Percentiles rank a stretch among this genome's conserved stretches.
These are phyloP conservation scores for Alternaria rosae DNA, from an alignment of 2,329 filamentous ascomycete species.

Conservation along the genomic window DNA sequence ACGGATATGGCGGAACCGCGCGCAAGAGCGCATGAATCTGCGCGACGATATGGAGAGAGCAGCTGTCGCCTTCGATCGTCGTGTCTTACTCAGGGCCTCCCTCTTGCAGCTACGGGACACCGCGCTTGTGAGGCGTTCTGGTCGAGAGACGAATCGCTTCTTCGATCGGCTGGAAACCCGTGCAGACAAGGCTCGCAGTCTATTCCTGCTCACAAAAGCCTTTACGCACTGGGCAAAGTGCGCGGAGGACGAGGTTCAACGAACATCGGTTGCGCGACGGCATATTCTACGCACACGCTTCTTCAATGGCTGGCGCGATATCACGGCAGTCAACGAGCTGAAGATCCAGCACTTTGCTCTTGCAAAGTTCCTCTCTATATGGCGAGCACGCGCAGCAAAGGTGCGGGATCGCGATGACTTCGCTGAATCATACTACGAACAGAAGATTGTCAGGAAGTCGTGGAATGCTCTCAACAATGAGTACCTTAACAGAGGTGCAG, in stretches of 20 bases:
- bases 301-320: constrained; percentile 73
- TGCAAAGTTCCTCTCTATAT: constrained; percentile 63
- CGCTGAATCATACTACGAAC: constrained; percentile 41
- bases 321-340: constrained; percentile 67
- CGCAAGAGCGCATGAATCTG: constrained; percentile 24
- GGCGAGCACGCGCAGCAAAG: constrained; percentile 55
- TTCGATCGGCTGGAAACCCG: constrained; percentile 65
- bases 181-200: constrained; percentile 69
- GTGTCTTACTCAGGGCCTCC: constrained; percentile 60
- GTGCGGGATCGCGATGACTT: constrained; percentile 45
- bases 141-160: constrained; percentile 59
- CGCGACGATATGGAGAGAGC: constrained; percentile 34
- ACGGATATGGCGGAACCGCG: constrained; percentile 57
- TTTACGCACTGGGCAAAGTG: constrained; percentile 74
- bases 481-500: constrained; percentile 47
- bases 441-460: constrained; percentile 40
- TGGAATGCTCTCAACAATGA: constrained; percentile 50
- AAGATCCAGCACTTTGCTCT: constrained; percentile 62
- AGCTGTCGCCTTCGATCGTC: constrained; percentile 59
- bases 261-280: constrained; percentile 71
- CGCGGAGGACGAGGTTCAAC: constrained; percentile 69
- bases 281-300: constrained; percentile 74
- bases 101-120: constrained; percentile 53
- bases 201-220: constrained; percentile 69
- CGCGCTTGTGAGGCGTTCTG: constrained; percentile 48